Percentiles rank a stretch among this genome's conserved stretches.
Conservation (phyloP, 805 yeast species). For the Sugiyamaella floridensis region DNA sequence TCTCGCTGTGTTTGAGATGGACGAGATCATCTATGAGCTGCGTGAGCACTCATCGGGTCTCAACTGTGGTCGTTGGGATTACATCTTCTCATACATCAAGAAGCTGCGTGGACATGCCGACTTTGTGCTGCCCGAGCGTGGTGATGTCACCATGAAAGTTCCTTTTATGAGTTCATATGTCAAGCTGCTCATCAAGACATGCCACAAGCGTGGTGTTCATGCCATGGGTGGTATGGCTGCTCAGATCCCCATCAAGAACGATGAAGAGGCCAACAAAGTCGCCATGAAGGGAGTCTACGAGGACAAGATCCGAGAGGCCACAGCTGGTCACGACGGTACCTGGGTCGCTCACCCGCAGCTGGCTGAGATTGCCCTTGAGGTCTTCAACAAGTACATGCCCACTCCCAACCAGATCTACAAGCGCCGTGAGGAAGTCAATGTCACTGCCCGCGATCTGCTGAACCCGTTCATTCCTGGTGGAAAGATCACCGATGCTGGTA, state of each 20-base stretch:
- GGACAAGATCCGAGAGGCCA: slow-evolving; percentile 61
- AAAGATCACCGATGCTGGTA: slow-evolving; percentile 56
- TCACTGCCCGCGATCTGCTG: slow-evolving; percentile 54
- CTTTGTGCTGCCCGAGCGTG: slow-evolving; percentile 60
- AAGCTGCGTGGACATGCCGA: slow-evolving; percentile 55
- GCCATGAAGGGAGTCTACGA: slow-evolving; percentile 63
- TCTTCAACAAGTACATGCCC: slow-evolving; percentile 68
- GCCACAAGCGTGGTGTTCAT: slow-evolving; percentile 66
- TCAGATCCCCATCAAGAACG: slow-evolving; percentile 65
- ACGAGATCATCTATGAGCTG: slow-evolving; percentile 67
- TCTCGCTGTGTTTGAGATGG: slow-evolving; percentile 71
- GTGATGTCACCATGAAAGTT: slow-evolving; percentile 60
- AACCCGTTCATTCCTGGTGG: slow-evolving; percentile 55
- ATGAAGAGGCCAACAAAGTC: slow-evolving; percentile 49
- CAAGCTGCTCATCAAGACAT: slow-evolving; percentile 55
- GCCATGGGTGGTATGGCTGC: slow-evolving; percentile 82
- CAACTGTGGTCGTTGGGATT: slow-evolving; percentile 76
- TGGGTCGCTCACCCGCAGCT: slow-evolving; percentile 76
- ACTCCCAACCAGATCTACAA: slow-evolving; percentile 64
- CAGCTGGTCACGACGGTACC: slow-evolving; percentile 67
- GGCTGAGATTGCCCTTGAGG: slow-evolving; percentile 57
- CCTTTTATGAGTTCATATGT: slow-evolving; percentile 67
- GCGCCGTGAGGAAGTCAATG: slow-evolving; percentile 41
- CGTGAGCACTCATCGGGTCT: slow-evolving; percentile 65
- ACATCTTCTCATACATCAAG: slow-evolving; percentile 64